Evolutionary conservation across 345 rosid species (phyloP).

Genomic region (Brassica carinata): DNA sequence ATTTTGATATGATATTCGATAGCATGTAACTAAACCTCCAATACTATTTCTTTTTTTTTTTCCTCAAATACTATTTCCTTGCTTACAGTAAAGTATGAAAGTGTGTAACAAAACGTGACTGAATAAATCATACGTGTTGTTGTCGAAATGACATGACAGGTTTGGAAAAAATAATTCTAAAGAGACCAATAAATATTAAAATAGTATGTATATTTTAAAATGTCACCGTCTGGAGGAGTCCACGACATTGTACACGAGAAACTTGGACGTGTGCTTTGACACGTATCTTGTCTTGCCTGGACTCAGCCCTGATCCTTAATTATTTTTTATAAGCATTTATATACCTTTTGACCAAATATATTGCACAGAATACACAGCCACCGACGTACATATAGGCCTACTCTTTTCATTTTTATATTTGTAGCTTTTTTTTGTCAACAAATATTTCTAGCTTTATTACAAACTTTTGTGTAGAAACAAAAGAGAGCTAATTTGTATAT

Average conservation of each 20-base stretch:
- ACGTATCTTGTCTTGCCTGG: slow-evolving; percentile 36
- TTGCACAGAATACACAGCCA: background rate
- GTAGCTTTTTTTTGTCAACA: background rate
- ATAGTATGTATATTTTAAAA: slow-evolving; percentile 3
- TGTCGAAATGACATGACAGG: slow-evolving; percentile 29
- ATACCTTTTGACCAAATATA: background rate
- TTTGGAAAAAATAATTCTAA: background rate
- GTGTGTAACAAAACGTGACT: slow-evolving; percentile 21
- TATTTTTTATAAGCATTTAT: background rate
- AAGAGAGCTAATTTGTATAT: background rate
- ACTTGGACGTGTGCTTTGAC: slow-evolving; percentile 44
- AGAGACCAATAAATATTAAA: slow-evolving; percentile 4
- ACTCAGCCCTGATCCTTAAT: slow-evolving; percentile 16
- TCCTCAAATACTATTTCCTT: background rate
- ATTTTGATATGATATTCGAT: background rate
- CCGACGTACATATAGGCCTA: slow-evolving; percentile 19
- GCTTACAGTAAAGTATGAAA: background rate
- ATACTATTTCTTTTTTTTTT: too few species aligned
- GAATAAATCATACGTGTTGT: slow-evolving; percentile 7
- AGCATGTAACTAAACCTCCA: background rate
- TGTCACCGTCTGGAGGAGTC: slow-evolving; percentile 32
- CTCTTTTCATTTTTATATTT: background rate
- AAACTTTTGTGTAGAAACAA: background rate
- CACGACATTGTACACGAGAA: slow-evolving; percentile 34
- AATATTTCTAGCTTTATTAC: background rate